Base-by-base conservation (phyloP, 495 filamentous ascomycete species). In the Aspergillus diversus region DNA sequence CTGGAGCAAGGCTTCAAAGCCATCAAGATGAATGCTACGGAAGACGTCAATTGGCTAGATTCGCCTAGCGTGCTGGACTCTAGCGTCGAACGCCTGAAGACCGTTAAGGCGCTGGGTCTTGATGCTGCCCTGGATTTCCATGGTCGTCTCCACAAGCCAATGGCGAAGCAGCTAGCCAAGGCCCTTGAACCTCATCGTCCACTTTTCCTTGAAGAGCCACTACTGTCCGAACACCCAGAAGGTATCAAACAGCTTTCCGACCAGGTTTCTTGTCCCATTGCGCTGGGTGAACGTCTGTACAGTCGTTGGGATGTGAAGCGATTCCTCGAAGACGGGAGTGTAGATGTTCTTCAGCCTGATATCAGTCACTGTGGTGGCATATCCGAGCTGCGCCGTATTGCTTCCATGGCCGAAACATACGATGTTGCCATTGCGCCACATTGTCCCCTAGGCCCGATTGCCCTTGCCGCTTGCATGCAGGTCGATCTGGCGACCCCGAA, bases 1-100 rank as follows among this genome's bases (percentile, higher is more conserved):
- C 82, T 86, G 65, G 82, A 76, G 33, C 90, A 93, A 73, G 90
- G 90, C 5, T 90, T 92, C 73, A 86, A 79, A 34, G 81, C 85
- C 6, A 79, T 92, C 59, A 93, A 92, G 71, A 93, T 93, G 90
- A 93, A 93, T 67, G 90, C 85, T 15, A 92, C 90, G 5, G 90
- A 87, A 69, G 90, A 91, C 65, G 74, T 92, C 32, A 88, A 88
- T 61, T 93, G 90, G 90, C 80, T 93, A 4, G 90, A 93, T 72
- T 89, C 88, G 7, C 90, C 90, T 7, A 70, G 77, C 11, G 83
- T 79, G 2, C 77, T 93, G 3, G 78, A 89, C n/a, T 76, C 83
- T 21, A 86, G 82, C 64, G 85, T 92, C 3, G 87, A 91, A 64
- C 80, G 90, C 21, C 75, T 93, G 12, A 87, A 87, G 66, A 75